Percentiles rank a stretch among this genome's conserved stretches.
phyloP scores from a whole-genome alignment of 108 stramenopile genomes.

The Fragilariopsis cylindrus region DNA sequence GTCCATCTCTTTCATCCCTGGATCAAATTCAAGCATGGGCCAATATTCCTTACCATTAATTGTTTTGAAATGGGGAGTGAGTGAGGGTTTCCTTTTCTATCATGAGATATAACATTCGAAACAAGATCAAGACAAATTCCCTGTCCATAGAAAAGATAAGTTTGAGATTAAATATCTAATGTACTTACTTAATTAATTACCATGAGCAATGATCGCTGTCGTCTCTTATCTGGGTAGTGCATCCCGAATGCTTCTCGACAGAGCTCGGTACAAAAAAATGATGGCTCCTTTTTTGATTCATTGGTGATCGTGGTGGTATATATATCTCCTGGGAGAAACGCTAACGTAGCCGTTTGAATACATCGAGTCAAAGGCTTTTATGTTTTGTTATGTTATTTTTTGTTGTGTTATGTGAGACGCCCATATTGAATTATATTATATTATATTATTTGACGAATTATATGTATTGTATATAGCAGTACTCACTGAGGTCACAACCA shows the following conservation, averaged over 20 bases:
- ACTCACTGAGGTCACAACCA: constrained; percentile 18
- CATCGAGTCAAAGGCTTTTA: constrained; percentile 62
- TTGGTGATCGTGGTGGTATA: constrained; percentile 16
- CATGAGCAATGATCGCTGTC: constrained; percentile 42
- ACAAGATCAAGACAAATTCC: neutral
- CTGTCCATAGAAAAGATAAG: neutral
- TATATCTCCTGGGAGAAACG: constrained; percentile 53
- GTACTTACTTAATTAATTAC: constrained; percentile 24
- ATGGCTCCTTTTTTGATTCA: constrained; percentile 23
- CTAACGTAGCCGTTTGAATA: constrained; percentile 67
- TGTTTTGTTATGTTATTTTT: constrained; percentile 17
- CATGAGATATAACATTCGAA: neutral
- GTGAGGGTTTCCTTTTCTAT: constrained; percentile 16
- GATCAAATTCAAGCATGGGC: constrained; percentile 54
- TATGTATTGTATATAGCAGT: neutral
- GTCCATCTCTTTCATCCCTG: constrained; percentile 59
- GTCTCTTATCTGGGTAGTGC: constrained; percentile 64
- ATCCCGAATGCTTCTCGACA: constrained; percentile 76
- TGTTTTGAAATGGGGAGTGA: neutral
- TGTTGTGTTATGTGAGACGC: no score
- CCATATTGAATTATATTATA: neutral
- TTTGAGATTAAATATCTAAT: neutral
- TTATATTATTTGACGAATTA: no score
- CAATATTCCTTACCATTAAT: constrained; percentile 36
- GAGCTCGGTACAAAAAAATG: constrained; percentile 52